Evolutionary conservation across 495 filamentous ascomycete genomes (phyloP).

Genomic region (Thozetella sp.): DNA sequence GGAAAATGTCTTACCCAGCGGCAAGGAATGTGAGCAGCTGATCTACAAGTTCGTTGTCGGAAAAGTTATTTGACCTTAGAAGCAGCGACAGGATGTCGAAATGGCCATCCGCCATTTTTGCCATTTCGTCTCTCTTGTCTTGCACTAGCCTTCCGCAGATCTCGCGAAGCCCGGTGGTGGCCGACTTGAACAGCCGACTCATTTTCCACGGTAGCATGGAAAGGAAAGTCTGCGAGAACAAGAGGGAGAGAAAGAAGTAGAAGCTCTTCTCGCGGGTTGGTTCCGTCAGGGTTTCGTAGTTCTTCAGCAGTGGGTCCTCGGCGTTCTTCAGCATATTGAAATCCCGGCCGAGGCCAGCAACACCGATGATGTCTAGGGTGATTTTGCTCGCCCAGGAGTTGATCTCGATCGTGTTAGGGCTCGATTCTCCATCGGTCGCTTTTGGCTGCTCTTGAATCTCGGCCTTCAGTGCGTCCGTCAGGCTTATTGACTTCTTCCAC

Average conservation of each 20-base stretch:
- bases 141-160: constrained; percentile 66
- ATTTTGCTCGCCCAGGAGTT: constrained; percentile 67
- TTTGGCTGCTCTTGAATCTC: constrained; percentile 24
- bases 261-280: constrained; percentile 36
- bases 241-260: constrained; percentile 39
- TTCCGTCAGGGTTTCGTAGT: constrained; percentile 62
- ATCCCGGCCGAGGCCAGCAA: constrained; percentile 78
- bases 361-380: constrained; percentile 83
- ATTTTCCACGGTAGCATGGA: constrained; percentile 59
- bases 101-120: constrained; percentile 47
- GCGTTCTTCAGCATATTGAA: constrained; percentile 68
- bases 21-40: constrained; percentile 92
- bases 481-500: constrained; percentile 65
- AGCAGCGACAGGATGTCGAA: constrained; percentile 82
- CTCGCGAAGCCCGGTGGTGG: constrained; percentile 56
- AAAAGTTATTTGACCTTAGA: constrained; percentile 71
- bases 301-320: constrained; percentile 61
- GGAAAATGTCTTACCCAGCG: constrained; percentile 36
- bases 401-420: constrained; percentile 59
- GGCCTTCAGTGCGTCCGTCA: constrained; percentile 10
- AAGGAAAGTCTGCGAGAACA: constrained; percentile 50
- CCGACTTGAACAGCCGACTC: constrained; percentile 58
- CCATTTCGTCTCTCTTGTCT: constrained; percentile 62
- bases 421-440: constrained; percentile 33
- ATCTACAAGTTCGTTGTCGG: constrained; percentile 76